Conservation (phyloP, 148 eudicot genomes). For the Polygonum aviculare region DNA sequence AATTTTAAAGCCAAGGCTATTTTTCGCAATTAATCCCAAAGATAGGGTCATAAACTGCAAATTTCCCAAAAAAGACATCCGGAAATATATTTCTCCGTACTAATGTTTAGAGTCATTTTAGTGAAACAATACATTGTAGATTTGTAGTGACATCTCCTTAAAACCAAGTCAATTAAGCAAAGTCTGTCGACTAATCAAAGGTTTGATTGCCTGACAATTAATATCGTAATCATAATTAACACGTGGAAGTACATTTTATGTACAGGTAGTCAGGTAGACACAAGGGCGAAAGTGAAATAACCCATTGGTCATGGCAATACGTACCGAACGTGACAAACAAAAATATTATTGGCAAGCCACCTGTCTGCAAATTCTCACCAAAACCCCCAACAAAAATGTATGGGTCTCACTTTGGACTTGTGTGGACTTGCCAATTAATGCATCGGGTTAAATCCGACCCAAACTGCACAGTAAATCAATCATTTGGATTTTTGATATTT, state of each 20-base stretch:
- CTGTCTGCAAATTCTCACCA: background rate
- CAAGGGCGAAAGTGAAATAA: background rate
- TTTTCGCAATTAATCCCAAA: too few species aligned
- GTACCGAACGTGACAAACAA: background rate
- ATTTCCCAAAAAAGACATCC: too few species aligned
- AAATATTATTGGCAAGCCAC: background rate
- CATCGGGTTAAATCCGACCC: too few species aligned
- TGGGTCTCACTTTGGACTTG: background rate
- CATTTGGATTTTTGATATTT: too few species aligned
- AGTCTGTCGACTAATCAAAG: background rate
- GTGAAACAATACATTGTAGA: background rate
- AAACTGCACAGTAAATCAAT: too few species aligned
- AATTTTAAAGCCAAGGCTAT: too few species aligned
- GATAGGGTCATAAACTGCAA: too few species aligned
- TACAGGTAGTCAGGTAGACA: background rate
- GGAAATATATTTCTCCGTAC: too few species aligned
- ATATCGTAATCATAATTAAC: background rate
- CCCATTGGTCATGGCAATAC: background rate
- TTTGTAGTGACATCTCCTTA: background rate
- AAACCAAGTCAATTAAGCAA: background rate
- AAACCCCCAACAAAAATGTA: background rate
- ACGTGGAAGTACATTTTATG: background rate
- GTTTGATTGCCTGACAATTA: background rate
- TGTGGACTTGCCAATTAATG: background rate
- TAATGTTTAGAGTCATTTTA: too few species aligned